phyloP scores from a whole-genome alignment of 148 eudicot genomes.

The Pouteria glomerata region DNA sequence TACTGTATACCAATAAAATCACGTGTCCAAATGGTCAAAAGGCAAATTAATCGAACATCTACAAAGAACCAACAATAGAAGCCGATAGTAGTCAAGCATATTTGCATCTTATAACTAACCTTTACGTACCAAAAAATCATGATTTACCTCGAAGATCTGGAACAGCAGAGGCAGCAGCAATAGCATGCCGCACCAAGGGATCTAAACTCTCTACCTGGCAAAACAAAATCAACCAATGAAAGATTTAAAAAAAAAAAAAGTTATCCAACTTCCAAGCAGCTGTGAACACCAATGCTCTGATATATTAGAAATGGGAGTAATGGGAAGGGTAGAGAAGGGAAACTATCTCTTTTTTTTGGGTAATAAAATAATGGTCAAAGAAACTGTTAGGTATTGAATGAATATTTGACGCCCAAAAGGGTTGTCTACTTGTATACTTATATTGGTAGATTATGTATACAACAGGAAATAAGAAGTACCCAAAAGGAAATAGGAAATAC shows the following conservation, averaged over 20 bases:
- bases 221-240: constrained; percentile 11
- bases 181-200: constrained; percentile 84
- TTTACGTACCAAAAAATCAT: neutral
- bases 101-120: too few relatives aligned
- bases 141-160: constrained; percentile 84
- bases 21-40: neutral
- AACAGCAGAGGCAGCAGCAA: constrained; percentile 59
- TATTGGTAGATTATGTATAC: too few relatives aligned
- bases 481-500: too few relatives aligned
- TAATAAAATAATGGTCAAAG: too few relatives aligned
- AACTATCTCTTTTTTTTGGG: too few relatives aligned
- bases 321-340: too few relatives aligned
- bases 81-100: constrained; percentile 1
- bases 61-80: neutral
- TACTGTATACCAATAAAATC: neutral
- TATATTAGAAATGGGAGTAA: too few relatives aligned
- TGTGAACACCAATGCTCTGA: too few relatives aligned
- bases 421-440: too few relatives aligned
- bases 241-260: neutral
- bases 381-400: too few relatives aligned
- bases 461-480: too few relatives aligned
- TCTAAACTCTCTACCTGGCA: constrained; percentile 68
- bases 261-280: neutral
- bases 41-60: neutral
- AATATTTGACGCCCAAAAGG: too few relatives aligned